Evolutionary conservation across 352 stramenopile species (phyloP).

Genomic region (Globisporangium acanthophoron): DNA sequence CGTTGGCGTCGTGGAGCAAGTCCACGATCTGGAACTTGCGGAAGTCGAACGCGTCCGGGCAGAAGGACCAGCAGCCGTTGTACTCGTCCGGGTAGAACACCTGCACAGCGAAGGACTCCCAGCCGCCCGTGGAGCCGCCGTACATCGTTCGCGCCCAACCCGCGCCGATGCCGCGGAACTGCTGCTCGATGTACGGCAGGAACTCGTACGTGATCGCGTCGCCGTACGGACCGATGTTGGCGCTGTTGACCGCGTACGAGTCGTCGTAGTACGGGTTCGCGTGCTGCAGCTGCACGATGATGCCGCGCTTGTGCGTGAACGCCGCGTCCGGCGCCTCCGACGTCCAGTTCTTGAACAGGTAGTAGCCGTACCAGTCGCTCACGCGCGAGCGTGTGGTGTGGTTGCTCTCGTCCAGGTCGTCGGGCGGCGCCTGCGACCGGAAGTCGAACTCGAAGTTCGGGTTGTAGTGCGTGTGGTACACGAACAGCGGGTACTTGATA

Average conservation of each 20-base stretch:
- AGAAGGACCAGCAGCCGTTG: slow-evolving; percentile 82
- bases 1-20: slow-evolving; percentile 52
- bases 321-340: slow-evolving; percentile 35
- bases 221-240: slow-evolving; percentile 68
- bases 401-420: slow-evolving; percentile 12
- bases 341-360: slow-evolving; percentile 72
- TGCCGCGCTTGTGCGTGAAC: slow-evolving; percentile 59
- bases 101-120: slow-evolving; percentile 69
- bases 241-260: slow-evolving; percentile 72
- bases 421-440: slow-evolving; percentile 17
- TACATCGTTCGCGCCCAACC: slow-evolving; percentile 74
- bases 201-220: slow-evolving; percentile 77
- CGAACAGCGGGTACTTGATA: slow-evolving; percentile 63
- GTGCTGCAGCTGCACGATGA: slow-evolving; percentile 73
- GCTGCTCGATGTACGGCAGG: slow-evolving; percentile 49
- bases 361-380: slow-evolving; percentile 55
- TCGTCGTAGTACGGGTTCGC: slow-evolving; percentile 81
- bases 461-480: slow-evolving; percentile 77
- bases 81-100: slow-evolving; percentile 76
- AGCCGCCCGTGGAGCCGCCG: slow-evolving; percentile 64
- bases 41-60: slow-evolving; percentile 71
- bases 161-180: slow-evolving; percentile 58
- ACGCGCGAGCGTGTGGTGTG: slow-evolving; percentile 1
- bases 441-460: slow-evolving; percentile 60
- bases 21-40: slow-evolving; percentile 71